These are phyloP conservation scores for Aspergillus uvarum DNA, from an alignment of 2,329 filamentous ascomycete species.

Conservation along the genomic window DNA sequence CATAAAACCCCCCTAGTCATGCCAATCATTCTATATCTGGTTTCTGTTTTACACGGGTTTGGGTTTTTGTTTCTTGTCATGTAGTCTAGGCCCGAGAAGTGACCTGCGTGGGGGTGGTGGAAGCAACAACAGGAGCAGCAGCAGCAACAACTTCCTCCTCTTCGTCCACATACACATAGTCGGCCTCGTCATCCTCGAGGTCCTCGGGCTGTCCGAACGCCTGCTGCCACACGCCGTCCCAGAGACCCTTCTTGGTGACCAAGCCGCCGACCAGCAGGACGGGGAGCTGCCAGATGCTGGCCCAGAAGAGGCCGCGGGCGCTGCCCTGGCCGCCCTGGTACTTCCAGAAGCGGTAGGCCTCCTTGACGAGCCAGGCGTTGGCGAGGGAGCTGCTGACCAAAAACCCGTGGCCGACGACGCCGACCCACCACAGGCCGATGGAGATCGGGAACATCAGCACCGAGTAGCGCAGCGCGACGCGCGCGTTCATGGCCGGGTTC, in stretches of 20 bases:
- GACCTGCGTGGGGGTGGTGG: no score
- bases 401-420: conserved; percentile 84
- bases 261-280: conserved; percentile 86
- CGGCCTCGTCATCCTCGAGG: conserved; percentile 53
- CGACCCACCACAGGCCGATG: conserved; percentile 71
- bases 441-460: conserved; percentile 85
- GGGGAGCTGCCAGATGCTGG: conserved; percentile 94
- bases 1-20: background rate
- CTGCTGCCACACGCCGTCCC: conserved; percentile 75
- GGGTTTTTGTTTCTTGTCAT: no score
- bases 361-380: conserved; percentile 80
- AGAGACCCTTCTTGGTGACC: conserved; percentile 89
- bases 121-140: background rate
- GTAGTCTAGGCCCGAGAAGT: background rate
- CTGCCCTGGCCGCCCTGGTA: conserved; percentile 74
- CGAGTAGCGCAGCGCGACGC: conserved; percentile 86
- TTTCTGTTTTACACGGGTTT: background rate
- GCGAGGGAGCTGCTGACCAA: conserved; percentile 75
- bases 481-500: conserved; percentile 78
- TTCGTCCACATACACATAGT: conserved; percentile 61
- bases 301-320: conserved; percentile 89
- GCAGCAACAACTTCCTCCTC: conserved; percentile 32
- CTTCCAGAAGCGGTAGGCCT: conserved; percentile 80
- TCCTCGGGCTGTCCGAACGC: conserved; percentile 60
- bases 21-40: background rate